phyloP scores from a whole-genome alignment of 2,329 filamentous ascomycete genomes.

The Colletotrichum liriopes region DNA sequence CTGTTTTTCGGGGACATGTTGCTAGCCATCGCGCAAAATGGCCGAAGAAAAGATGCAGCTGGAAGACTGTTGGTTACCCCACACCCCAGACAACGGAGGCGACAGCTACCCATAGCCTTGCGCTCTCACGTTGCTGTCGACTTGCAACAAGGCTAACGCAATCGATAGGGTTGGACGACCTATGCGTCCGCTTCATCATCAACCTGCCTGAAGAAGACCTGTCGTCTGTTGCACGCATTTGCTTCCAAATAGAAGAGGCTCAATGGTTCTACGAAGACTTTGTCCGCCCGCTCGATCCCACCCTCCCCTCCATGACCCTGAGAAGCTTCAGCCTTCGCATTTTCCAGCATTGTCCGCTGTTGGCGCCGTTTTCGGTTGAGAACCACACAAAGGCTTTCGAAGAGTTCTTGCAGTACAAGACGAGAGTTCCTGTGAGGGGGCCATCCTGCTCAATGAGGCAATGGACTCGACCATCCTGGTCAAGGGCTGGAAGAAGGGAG shows the following conservation, averaged over 20 bases:
- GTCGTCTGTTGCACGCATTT: slow-evolving; percentile 91
- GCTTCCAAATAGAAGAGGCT: slow-evolving; percentile 98
- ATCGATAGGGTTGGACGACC: slow-evolving; percentile 88
- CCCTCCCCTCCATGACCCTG: slow-evolving; percentile 87
- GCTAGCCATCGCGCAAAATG: slow-evolving; percentile 71
- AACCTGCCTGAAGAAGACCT: slow-evolving; percentile 95
- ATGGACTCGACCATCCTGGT: slow-evolving; percentile 97
- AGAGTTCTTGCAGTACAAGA: slow-evolving; percentile 95
- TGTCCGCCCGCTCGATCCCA: slow-evolving; percentile 89
- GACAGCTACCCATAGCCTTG: slow-evolving; percentile 41
- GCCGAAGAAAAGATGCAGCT: slow-evolving; percentile 85
- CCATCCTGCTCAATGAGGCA: slow-evolving; percentile 91
- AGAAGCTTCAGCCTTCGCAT: slow-evolving; percentile 90
- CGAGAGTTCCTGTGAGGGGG: slow-evolving; percentile 91
- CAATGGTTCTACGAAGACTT: slow-evolving; percentile 99
- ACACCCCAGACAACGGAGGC: slow-evolving; percentile 9
- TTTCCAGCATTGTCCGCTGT: slow-evolving; percentile 93
- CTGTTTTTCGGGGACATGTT: slow-evolving; percentile 29
- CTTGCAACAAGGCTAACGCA: slow-evolving; percentile 42
- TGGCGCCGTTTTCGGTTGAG: slow-evolving; percentile 84
- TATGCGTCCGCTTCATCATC: slow-evolving; percentile 98
- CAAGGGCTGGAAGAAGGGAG: slow-evolving; percentile 97
- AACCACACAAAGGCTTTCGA: slow-evolving; percentile 89
- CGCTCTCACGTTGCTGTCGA: neutral
- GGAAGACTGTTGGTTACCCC: slow-evolving; percentile 81